A percentile compares a stretch with the other conserved stretches of the same genome.
Conservation (phyloP, 2,329 filamentous ascomycete species). For the Atkinsonella hypoxylon region DNA sequence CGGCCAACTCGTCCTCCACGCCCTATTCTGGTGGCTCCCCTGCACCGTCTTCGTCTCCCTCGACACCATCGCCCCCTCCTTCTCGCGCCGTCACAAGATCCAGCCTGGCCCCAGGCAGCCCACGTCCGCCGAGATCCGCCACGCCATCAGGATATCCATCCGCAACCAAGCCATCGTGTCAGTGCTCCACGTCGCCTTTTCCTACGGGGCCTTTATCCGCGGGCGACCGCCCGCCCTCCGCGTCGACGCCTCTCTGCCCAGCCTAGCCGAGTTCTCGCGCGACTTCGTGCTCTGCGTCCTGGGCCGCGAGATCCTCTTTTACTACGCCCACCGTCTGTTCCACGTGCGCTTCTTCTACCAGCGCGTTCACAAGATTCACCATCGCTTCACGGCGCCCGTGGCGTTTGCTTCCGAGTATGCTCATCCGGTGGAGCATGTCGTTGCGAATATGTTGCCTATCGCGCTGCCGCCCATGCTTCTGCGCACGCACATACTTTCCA, state of each 20-base stretch:
- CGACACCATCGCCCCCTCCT: slow-evolving; percentile 31
- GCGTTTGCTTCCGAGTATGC: slow-evolving; percentile 44
- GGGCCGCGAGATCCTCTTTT: slow-evolving; percentile 40
- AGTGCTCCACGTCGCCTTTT: slow-evolving; percentile 16
- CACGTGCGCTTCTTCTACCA: slow-evolving; percentile 36
- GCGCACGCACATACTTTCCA: slow-evolving; percentile 36
- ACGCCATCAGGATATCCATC: slow-evolving; percentile 31
- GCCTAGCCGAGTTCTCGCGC: slow-evolving; percentile 20
- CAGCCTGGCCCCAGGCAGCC: slow-evolving; percentile 40
- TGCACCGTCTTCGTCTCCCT: slow-evolving; percentile 30
- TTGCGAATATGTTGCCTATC: slow-evolving; percentile 41
- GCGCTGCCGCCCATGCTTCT: slow-evolving; percentile 35
- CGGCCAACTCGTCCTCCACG: slow-evolving; percentile 27
- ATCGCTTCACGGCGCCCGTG: slow-evolving; percentile 43
- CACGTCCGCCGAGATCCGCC: slow-evolving; percentile 27
- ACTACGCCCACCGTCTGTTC: slow-evolving; percentile 42
- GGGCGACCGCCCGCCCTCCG: slow-evolving; percentile 22
- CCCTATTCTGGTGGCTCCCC: slow-evolving; percentile 34
- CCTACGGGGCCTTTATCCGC: slow-evolving; percentile 7
- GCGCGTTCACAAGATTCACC: slow-evolving; percentile 43
- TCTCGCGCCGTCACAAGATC: slow-evolving; percentile 40
- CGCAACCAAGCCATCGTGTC: slow-evolving; percentile 35
- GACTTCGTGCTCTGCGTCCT: slow-evolving; percentile 30
- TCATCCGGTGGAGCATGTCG: slow-evolving; percentile 42
- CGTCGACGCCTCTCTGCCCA: slow-evolving; percentile 26